Base-by-base conservation (phyloP, 768 basidiomycete genomes). In the Imleria badia region DNA sequence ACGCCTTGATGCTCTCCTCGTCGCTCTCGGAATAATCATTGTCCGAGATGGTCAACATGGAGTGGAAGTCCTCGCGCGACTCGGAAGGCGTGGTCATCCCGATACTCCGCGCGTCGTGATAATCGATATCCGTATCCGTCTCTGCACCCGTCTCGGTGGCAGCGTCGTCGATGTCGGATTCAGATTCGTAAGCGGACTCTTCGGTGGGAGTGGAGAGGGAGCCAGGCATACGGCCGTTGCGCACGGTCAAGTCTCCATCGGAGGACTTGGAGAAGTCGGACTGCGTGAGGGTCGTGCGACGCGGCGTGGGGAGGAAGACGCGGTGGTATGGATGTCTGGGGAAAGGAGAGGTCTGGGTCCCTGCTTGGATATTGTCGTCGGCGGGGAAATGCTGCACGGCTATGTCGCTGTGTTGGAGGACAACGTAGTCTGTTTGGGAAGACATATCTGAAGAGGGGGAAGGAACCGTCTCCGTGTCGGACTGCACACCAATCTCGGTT, bases 1-100 rank as follows among this genome's bases (percentile, higher is more conserved):
- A 87, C 0, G 81, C 86, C 67, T 82, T 89, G 75, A 93, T 82
- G 54, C 91, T 93, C 71, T 86, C 86, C n/a, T 78, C 81, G 54
- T 81, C 78, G 39, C 79, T 77, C 50, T 76, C 80, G 3, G 81
- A 84, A 63, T 79, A 83, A 51, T 82, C 88, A 55, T 82, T 84
- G 59, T 90, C 88, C 38, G 86, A 83, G 54, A 76, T 75, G 3
- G 87, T 89, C 75, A 82, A 71, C 67, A 87, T 75, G 7, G 87
- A 91, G 66, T 91, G 84, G 81, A 90, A 90, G 61, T 89, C 87
- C 34, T 88, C 84, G 30, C 73, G 73, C 46, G 87, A 87, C 54
- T 80, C 80, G 5, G 82, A 84, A 5, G 91, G 88, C 1, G 84
- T 85, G 69, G 82, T 78, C 60, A 81, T 75, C 12, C 73, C 73